A percentile compares a stretch with the other conserved stretches of the same genome.
Conservation (phyloP, 2,329 filamentous ascomycete genomes). For the Cytospora paraplurivora region DNA sequence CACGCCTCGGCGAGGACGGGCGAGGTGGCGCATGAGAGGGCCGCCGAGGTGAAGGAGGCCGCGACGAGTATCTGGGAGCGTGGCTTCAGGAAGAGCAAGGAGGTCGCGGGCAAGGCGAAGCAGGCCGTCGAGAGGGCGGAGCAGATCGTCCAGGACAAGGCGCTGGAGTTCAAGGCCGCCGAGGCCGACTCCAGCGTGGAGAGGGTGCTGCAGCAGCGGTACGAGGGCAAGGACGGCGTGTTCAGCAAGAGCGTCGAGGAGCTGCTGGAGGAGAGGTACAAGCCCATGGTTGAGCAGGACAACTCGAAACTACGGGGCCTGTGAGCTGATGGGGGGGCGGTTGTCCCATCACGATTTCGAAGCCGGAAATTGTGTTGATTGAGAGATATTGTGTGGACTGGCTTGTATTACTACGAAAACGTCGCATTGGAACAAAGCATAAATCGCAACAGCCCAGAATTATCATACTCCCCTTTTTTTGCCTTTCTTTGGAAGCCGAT, state of each 20-base stretch:
- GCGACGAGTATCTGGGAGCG: conserved; percentile 44
- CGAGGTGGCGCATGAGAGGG: conserved; percentile 35
- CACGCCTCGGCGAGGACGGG: conserved; percentile 37
- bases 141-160: conserved; percentile 38
- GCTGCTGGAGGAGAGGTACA: conserved; percentile 58
- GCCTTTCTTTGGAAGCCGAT: no score
- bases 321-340: conserved; percentile 19
- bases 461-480: no score
- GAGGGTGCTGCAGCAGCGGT: conserved; percentile 55
- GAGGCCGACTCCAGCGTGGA: conserved; percentile 44
- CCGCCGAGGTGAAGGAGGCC: conserved; percentile 42
- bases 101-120: conserved; percentile 43
- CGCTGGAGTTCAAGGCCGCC: conserved; percentile 34
- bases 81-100: conserved; percentile 46
- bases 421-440: conserved; percentile 50
- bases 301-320: conserved; percentile 47
- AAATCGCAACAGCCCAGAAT: no score
- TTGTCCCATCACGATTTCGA: background rate
- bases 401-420: conserved; percentile 32
- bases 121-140: conserved; percentile 41
- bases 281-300: conserved; percentile 49
- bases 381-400: background rate
- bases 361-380: background rate
- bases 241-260: conserved; percentile 55
- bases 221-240: conserved; percentile 43